These are phyloP conservation scores for Plasmodium chabaudi DNA, from an alignment of 169 alveolate genomes.

Conservation along the genomic window DNA sequence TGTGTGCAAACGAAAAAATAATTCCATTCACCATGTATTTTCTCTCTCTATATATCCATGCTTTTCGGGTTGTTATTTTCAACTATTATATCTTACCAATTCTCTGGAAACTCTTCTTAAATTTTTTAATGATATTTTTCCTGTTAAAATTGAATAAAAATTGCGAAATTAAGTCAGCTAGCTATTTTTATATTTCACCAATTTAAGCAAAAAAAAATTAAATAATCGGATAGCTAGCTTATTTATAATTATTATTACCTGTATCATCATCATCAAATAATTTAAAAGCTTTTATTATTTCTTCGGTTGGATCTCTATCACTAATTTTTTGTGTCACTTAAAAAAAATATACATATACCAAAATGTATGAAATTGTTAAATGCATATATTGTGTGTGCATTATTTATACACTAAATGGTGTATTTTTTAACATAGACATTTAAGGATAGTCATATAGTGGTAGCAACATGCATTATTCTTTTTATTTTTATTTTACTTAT, in stretches of 20 bases:
- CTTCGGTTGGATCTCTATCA: constrained; percentile 97
- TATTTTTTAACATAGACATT: too few species aligned
- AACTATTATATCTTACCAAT: constrained; percentile 80
- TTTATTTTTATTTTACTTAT: constrained; percentile 82
- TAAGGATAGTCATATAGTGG: too few species aligned
- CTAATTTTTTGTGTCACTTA: constrained; percentile 90
- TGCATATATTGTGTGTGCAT: not conserved
- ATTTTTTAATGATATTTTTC: constrained; percentile 94
- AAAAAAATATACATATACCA: constrained; percentile 6
- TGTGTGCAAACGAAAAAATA: constrained; percentile 20
- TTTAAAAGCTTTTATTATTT: constrained; percentile 95
- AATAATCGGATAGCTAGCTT: too few species aligned
- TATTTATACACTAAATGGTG: not conserved
- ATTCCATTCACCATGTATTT: not conserved
- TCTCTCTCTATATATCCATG: not conserved
- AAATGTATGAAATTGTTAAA: not conserved
- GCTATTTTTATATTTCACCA: not conserved
- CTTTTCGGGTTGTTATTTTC: not conserved
- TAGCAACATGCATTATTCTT: constrained; percentile 12
- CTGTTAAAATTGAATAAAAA: constrained; percentile 74
- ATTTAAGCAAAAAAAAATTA: too few species aligned
- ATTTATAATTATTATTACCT: constrained; percentile 77
- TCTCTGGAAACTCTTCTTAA: constrained; percentile 96
- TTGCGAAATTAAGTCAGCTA: not conserved
- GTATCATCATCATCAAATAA: constrained; percentile 96